A percentile compares a stretch with the other conserved stretches of the same genome.
Conservation (phyloP, 257 asterid species). For the Linderniella brevidens region DNA sequence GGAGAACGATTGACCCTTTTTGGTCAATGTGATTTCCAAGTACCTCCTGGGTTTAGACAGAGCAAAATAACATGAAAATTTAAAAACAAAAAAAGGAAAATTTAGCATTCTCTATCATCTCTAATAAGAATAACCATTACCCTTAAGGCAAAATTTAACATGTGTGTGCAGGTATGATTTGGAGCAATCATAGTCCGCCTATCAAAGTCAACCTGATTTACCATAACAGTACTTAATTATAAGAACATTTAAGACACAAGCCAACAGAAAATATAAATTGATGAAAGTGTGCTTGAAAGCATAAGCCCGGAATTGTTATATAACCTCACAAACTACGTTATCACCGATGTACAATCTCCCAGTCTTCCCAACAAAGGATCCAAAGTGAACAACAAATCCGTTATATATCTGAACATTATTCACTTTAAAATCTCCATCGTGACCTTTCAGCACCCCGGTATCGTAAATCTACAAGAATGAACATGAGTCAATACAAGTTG, state of each 20-base stretch:
- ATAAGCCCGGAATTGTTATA: not conserved
- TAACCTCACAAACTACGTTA: slow-evolving; percentile 70
- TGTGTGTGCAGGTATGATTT: slow-evolving; percentile 95
- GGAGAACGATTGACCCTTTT: slow-evolving; percentile 98
- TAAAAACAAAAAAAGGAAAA: not conserved
- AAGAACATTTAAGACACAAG: slow-evolving; percentile 8
- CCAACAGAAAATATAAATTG: not conserved
- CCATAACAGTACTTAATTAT: slow-evolving; percentile 8
- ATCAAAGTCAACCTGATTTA: slow-evolving; percentile 72
- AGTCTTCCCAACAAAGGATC: slow-evolving; percentile 44
- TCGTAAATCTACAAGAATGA: slow-evolving; percentile 54
- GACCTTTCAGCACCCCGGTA: slow-evolving; percentile 68
- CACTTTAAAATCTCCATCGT: slow-evolving; percentile 63
- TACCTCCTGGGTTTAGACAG: slow-evolving; percentile 45
- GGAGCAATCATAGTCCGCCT: slow-evolving; percentile 80
- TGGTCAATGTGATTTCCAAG: slow-evolving; percentile 95
- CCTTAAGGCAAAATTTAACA: slow-evolving; percentile 84
- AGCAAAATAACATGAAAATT: not conserved
- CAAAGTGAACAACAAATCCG: slow-evolving; percentile 86
- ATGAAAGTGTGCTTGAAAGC: not conserved
- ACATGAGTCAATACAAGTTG: slow-evolving; percentile 6
- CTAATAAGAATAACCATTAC: slow-evolving; percentile 19
- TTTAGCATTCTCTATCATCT: slow-evolving; percentile 1
- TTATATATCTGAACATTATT: slow-evolving; percentile 70
- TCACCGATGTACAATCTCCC: slow-evolving; percentile 50